Conservation (phyloP, 345 rosid genomes). For the Linum usitatissimum region DNA sequence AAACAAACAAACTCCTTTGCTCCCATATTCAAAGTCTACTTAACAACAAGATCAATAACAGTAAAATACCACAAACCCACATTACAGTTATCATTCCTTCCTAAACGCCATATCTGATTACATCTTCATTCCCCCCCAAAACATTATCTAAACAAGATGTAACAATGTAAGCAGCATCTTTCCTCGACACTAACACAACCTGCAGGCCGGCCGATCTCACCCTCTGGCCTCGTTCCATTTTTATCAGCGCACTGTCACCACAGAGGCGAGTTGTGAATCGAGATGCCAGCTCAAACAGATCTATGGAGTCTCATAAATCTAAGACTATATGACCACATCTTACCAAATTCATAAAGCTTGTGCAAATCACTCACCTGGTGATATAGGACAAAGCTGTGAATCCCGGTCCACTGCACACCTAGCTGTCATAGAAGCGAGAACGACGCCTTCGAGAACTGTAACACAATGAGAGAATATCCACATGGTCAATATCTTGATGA, state of each 20-base stretch:
- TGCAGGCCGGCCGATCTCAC: neutral
- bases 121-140: neutral
- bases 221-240: neutral
- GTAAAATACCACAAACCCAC: neutral
- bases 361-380: neutral
- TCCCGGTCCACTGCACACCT: slow-evolving; percentile 22
- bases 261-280: neutral
- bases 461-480: slow-evolving; percentile 9
- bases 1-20: no score
- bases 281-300: neutral
- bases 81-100: neutral
- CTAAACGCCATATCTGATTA: neutral
- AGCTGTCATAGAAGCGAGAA: slow-evolving; percentile 64
- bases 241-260: neutral
- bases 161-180: neutral
- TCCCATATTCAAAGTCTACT: no score
- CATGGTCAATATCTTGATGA: slow-evolving; percentile 2
- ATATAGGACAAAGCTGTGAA: neutral
- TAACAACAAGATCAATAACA: no score
- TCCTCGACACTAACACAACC: neutral
- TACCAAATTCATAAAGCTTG: neutral
- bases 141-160: neutral
- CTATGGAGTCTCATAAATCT: neutral
- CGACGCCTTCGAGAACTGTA: slow-evolving; percentile 66
- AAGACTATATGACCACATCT: no score